Base-by-base conservation (phyloP, 139 green algal genomes). In the Micromonas pusilla region DNA sequence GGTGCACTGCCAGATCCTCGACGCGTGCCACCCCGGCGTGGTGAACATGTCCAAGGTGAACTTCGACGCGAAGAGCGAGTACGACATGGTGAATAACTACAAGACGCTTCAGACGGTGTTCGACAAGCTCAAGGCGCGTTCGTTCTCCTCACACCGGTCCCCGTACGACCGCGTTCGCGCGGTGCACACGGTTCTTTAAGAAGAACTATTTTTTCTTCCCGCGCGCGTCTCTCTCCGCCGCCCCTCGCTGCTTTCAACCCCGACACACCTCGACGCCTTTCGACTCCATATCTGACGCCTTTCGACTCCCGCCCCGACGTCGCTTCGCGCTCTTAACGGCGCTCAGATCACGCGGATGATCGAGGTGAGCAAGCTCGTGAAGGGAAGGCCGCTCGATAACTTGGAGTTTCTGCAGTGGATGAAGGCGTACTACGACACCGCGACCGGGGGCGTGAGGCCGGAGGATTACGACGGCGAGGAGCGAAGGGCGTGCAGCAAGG, bases 401-500 rank as follows among this genome's bases (percentile, higher is more conserved):
- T 92, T 94, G 6, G 94, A 97, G 86, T 97, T 97, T 83, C 93
- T 97, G 89, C 94, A 97, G 84, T 96, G 89, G 89, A 83, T 96
- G 70, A 96, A 96, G 68, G 85, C 82, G n/a, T 96, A 96, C 84
- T 94, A 81, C 80, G 88, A 96, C 78, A 52, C 70, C 19, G 70
- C 86, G 28, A 89, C 86, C 19, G 82, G 82, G 19, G 86, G 90
- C 21, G 70, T 67, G 34, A 37, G 53, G 66, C 31, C 62, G 53
- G 6, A 3, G 53, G 34, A 78, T 52, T 83, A 83, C 64, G 70
- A 83, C 60, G 54, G 37, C 30, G 72, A 76, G 37, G 71, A 79
- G 54, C 71, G 79, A 34, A 53, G 79, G 28, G 38, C 37, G 62
- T 3, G 31, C 32, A 32, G 30, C 23, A 79, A 78, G 65, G 79